Base-by-base conservation (phyloP, 108 stramenopile genomes). In the Stephanodiscus minutulus region DNA sequence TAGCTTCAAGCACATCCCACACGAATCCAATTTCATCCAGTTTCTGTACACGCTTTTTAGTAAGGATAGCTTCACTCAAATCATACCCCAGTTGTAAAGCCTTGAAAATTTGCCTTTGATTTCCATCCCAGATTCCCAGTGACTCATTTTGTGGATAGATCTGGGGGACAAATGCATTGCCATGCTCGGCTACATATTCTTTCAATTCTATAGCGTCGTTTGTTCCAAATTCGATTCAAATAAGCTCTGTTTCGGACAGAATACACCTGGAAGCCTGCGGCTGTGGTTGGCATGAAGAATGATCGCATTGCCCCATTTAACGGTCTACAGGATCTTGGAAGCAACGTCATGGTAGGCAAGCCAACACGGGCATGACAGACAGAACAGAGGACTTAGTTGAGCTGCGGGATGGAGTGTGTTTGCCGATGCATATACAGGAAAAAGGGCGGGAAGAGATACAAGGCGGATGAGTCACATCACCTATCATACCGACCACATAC, bases 81-180 rank as follows among this genome's bases (percentile, higher is more conserved):
- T 50, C 47, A 10, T 17, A 11, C 6, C 43, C 62, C 5, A 20
- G 46, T 55, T 55, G 49, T 61, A 46, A 46, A 0, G 58, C 67
- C 55, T 70, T 77, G 53, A 69, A 75, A 35, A 64, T 64, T 7
- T 46, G 43, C 36, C 86, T 58, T 62, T 87, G 81, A 15, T 81
- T 76, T 2, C 61, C 67, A 20, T 84, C 82, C 86, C 83, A 87
- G 12, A 46, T 12, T 31, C 81, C 86, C 43, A 84, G 59, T 12
- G 49, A 48, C 53, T 66, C 55, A 61, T 81, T 75, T 7, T 70
- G 31, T n/a, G 70, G 54, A 50, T 80, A 69, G 8, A 49, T 71
- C 49, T 47, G 39, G 20, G 86, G 83, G 5, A 83, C 79, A 28
- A 74, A 53, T 28, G 82, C 37, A 61, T 82, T 61, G 5, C 86